Evolutionary conservation across 2,329 filamentous ascomycete genomes (phyloP), one percentile per base, ranked within the genome.

Genomic region (Teratosphaeria epicoccoides): DNA sequence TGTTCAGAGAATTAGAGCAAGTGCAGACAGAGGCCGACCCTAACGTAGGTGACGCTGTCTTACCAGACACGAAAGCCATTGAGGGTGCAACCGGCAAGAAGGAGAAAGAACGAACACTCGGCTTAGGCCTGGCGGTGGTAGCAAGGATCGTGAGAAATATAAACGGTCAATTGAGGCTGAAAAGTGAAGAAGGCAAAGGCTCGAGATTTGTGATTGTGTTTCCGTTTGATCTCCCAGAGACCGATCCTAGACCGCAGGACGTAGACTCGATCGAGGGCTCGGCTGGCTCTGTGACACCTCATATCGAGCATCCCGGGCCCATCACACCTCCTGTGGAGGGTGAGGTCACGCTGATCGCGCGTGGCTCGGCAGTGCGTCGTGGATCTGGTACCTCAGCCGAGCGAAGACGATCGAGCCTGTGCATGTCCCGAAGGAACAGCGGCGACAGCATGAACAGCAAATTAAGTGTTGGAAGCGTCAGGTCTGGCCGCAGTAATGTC

Each of bases 121-220:
- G 90, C 0, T 76, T 95, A 9, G 90, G 89, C 0, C 75, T 95
- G n/a, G 89, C 89, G 0, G 76, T 94, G 11, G 89, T 95, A n/a
- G 86, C 87, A 14, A 81, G 89, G 33, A 87, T 88, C 29, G 77
- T 95, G 26, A 80, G 83, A n/a, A 95, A 89, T 62, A 93, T 95
- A 87, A 84, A 91, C 53, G 90, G 89, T 0, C 89, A 95, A 62
- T 69, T 95, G 25, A 81, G 88, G 1, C 71, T 95, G 1, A 91
- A 89, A 61, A 95, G 88, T 0, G 87, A 93, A 61, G 79, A 85
- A 63, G 85, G 85, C 1, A 86, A 84, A 60, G 89, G 90, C 0
- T 90, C 88, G 17, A 78, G 86, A 49, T 95, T 95, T 57, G 82
- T 88, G 20, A 80, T 95, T 23, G 81, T 87, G 56, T 72, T 95